Evolutionary conservation across 495 filamentous ascomycete genomes (phyloP).

Genomic region (Aspergillus indologenus): DNA sequence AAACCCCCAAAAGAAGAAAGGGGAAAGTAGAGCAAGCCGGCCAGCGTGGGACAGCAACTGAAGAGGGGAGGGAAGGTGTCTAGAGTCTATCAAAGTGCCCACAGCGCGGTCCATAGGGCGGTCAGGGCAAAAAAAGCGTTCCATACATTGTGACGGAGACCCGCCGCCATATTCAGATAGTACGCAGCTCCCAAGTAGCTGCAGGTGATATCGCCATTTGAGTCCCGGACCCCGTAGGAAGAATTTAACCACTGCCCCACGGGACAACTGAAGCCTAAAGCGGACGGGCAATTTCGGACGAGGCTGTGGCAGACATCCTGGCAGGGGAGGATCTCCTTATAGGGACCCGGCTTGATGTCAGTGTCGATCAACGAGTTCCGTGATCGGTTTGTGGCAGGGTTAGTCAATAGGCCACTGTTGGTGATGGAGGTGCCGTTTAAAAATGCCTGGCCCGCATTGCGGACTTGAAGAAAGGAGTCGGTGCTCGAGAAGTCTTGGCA

Average conservation of each 20-base stretch:
- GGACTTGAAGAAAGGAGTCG: conserved; percentile 56
- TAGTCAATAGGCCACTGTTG: conserved; percentile 30
- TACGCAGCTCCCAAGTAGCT: conserved; percentile 58
- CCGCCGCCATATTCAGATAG: conserved; percentile 36
- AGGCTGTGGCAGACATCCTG: conserved; percentile 78
- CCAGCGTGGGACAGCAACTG: neutral
- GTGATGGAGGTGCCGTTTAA: conserved; percentile 59
- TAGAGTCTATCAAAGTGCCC: neutral
- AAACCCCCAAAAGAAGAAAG: neutral
- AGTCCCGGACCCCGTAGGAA: conserved; percentile 60
- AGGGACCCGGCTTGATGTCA: conserved; percentile 74
- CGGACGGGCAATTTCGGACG: conserved; percentile 78
- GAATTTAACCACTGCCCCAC: conserved; percentile 51
- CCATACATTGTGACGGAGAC: conserved; percentile 1
- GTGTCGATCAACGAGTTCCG: conserved; percentile 71
- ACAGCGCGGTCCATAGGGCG: conserved; percentile 1
- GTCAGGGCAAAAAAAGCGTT: neutral
- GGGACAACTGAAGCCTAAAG: conserved; percentile 77
- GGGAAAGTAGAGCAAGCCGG: neutral
- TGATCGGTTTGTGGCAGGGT: conserved; percentile 45
- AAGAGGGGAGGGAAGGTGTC: too few species aligned
- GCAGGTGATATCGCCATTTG: conserved; percentile 50
- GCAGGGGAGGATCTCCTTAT: conserved; percentile 90
- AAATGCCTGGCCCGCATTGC: conserved; percentile 66
- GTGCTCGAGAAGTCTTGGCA: conserved; percentile 74